Evolutionary conservation across 202 grass and related monocot genomes (phyloP), one percentile per base, ranked within the genome.

Genomic region (Elaeis oleifera): DNA sequence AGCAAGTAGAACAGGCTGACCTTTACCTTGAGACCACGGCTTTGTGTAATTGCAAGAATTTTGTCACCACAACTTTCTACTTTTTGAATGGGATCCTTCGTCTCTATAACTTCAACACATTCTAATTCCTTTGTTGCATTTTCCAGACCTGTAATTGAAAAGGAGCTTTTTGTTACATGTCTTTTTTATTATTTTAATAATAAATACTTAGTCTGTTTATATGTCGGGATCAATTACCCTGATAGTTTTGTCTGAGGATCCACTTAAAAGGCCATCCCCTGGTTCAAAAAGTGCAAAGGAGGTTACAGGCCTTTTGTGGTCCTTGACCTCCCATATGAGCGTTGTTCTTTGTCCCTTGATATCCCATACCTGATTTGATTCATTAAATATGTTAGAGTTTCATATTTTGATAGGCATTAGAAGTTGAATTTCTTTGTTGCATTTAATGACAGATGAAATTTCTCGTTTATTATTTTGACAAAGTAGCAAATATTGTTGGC

Each of bases 241-340:
- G 69, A 99, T 77, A 56, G 94, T 83, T 85, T 92, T 99, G 80
- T 99, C 94, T 48, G 65, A 26, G 50, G 94, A 99, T 82, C 94
- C 94, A 63, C 85, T 99, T 59, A 99, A 64, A 21, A 99, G 69
- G 52, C 83, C 86, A 50, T 86, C 80, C 67, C 94, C 88, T 60
- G 85, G 70, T 65, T 89, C 82, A 53, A 81, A 89, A 81, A 89
- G 53, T 59, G 71, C 68, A 63, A 99, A 99, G 71, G 85, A 89
- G 51, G 84, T 92, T 18, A 99, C 82, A 15, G 85, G 65, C 51
- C 59, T 84, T 72, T 78, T 99, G 78, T 99, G 94, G 69, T 89
- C 88, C 81, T 76, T 86, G 59, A 83, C 74, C 69, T 99, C 94
- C 69, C 77, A 80, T 66, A 83, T 74, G 24, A 92, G 81, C 79